Conservation (phyloP, 176 grass and related monocot genomes). For the Carex cristatella region DNA sequence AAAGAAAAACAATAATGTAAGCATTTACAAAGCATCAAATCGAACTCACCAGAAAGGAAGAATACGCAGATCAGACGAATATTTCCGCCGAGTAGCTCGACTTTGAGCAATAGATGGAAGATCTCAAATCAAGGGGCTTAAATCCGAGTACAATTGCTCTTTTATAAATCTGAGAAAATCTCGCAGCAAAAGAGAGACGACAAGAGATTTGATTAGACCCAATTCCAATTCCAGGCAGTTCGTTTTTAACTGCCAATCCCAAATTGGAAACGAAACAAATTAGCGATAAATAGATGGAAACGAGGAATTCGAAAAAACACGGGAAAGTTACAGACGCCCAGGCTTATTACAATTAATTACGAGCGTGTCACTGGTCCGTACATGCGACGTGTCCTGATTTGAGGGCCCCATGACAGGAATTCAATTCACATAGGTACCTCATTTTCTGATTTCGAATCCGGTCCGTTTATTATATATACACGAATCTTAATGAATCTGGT, state of each 20-base stretch:
- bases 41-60: slow-evolving; percentile 3
- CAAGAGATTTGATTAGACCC: background rate
- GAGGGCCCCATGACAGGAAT: background rate
- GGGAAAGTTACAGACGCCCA: background rate
- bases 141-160: background rate
- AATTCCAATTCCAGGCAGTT: background rate
- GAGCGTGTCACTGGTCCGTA: background rate
- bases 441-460: too few species aligned
- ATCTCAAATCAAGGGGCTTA: background rate
- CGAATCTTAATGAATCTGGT: too few species aligned
- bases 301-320: background rate
- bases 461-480: too few species aligned
- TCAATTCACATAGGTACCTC: too few species aligned
- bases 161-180: background rate
- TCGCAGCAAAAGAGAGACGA: background rate
- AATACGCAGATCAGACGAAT: background rate
- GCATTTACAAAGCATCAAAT: background rate
- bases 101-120: background rate
- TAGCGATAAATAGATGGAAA: background rate
- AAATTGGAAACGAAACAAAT: slow-evolving; percentile 5
- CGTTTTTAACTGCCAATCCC: background rate
- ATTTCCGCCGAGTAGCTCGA: background rate
- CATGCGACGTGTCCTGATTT: background rate
- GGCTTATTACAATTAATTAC: background rate
- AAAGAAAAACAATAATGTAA: background rate